These are phyloP conservation scores for Glutinoglossum americanum DNA, from an alignment of 495 filamentous ascomycete genomes.

Conservation along the genomic window DNA sequence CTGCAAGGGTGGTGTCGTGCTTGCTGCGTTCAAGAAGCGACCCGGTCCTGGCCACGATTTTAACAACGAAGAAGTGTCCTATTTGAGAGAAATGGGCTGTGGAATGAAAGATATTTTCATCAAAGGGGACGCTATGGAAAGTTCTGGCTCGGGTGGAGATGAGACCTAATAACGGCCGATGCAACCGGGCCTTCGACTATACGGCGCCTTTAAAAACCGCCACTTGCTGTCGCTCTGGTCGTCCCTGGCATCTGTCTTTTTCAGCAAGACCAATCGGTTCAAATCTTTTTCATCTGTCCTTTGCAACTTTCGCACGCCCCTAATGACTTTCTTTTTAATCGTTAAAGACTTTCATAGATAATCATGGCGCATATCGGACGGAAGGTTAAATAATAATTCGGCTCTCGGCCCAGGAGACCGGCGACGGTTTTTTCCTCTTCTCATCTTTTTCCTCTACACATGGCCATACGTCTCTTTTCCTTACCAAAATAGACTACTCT, in stretches of 20 bases:
- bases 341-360: too few species aligned
- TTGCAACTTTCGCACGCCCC: neutral
- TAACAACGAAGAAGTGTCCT: neutral
- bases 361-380: too few species aligned
- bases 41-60: neutral
- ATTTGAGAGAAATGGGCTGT: neutral
- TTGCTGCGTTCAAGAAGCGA: neutral
- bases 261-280: neutral
- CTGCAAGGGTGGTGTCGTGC: neutral
- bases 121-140: neutral
- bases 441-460: too few species aligned
- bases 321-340: neutral
- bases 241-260: too few species aligned
- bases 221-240: too few species aligned
- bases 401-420: too few species aligned
- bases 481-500: too few species aligned
- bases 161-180: neutral
- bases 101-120: constrained; percentile 1
- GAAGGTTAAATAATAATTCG: too few species aligned
- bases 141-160: neutral
- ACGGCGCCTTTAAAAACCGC: too few species aligned
- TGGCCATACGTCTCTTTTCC: too few species aligned
- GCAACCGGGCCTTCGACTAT: too few species aligned
- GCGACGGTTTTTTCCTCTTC: too few species aligned
- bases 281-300: neutral